Evolutionary conservation across 257 asterid genomes (phyloP).

Genomic region (Ballota nigra): DNA sequence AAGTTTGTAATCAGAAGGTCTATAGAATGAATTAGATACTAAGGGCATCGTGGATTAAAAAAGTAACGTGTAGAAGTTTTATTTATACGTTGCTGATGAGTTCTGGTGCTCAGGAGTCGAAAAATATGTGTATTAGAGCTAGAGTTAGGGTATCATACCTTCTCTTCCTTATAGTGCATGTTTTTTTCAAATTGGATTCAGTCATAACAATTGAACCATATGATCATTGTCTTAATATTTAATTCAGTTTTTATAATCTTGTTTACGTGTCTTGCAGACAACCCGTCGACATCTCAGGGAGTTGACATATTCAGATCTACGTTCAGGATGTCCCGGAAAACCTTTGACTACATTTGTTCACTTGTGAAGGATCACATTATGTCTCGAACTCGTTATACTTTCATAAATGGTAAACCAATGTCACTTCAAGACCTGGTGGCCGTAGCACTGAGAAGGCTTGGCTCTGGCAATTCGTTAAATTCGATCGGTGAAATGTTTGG

Average conservation of each 20-base stretch:
- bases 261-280: constrained; percentile 33
- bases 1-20: neutral
- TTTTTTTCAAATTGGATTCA: neutral
- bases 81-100: neutral
- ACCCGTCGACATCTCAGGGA: constrained; percentile 39
- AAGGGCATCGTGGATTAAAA: too few relatives aligned
- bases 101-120: neutral
- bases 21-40: neutral
- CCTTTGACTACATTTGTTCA: constrained; percentile 69
- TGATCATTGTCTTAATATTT: too few relatives aligned
- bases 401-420: constrained; percentile 63
- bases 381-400: constrained; percentile 58
- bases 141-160: too few relatives aligned
- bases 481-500: constrained; percentile 76
- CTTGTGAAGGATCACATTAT: constrained; percentile 69
- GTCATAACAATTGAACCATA: neutral
- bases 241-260: neutral
- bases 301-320: constrained; percentile 46
- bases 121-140: too few relatives aligned
- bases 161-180: neutral
- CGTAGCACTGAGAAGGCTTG: constrained; percentile 62
- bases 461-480: constrained; percentile 70
- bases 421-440: constrained; percentile 77
- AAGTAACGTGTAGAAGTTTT: too few relatives aligned
- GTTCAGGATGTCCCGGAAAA: constrained; percentile 61